phyloP scores from a whole-genome alignment of 2,329 filamentous ascomycete species.

The Botrytis porri region DNA sequence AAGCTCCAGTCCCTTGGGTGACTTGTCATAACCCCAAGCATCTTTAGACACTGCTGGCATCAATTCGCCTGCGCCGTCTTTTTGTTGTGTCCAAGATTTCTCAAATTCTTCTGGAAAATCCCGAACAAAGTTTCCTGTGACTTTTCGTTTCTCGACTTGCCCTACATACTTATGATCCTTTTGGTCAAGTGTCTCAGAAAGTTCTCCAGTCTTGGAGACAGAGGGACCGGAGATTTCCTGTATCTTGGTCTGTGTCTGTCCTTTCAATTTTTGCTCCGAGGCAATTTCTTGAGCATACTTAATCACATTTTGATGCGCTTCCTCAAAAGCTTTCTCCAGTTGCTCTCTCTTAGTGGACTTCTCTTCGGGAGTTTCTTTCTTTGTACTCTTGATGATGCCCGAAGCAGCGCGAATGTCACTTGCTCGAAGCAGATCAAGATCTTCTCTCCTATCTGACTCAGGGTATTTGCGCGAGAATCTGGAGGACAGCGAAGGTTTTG shows the following conservation, averaged over 20 bases:
- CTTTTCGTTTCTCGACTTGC: slow-evolving; percentile 14
- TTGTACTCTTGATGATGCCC: slow-evolving; percentile 22
- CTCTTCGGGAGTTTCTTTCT: slow-evolving; percentile 27
- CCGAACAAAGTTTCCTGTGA: slow-evolving; percentile 49
- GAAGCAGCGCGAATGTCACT: slow-evolving; percentile 33
- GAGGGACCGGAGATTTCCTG: neutral
- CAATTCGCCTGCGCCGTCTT: slow-evolving; percentile 23
- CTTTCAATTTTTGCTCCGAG: neutral
- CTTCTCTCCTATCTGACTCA: slow-evolving; percentile 21
- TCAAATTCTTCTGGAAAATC: slow-evolving; percentile 54
- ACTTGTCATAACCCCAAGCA: slow-evolving; percentile 18
- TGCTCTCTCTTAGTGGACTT: slow-evolving; percentile 31
- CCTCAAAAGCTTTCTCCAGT: slow-evolving; percentile 33
- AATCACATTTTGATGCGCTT: slow-evolving; percentile 9
- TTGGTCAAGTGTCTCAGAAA: neutral
- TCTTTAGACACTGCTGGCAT: slow-evolving; percentile 22
- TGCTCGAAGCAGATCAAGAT: slow-evolving; percentile 29
- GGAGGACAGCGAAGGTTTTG: neutral
- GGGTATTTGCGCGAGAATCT: neutral
- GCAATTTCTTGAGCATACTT: slow-evolving; percentile 19
- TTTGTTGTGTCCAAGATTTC: slow-evolving; percentile 42
- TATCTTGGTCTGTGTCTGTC: neutral
- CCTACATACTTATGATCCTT: neutral
- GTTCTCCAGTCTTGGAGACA: neutral
- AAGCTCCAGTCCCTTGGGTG: slow-evolving; percentile 16